These are phyloP conservation scores for Talaromyces proteolyticus DNA, from an alignment of 495 filamentous ascomycete species.

Conservation along the genomic window DNA sequence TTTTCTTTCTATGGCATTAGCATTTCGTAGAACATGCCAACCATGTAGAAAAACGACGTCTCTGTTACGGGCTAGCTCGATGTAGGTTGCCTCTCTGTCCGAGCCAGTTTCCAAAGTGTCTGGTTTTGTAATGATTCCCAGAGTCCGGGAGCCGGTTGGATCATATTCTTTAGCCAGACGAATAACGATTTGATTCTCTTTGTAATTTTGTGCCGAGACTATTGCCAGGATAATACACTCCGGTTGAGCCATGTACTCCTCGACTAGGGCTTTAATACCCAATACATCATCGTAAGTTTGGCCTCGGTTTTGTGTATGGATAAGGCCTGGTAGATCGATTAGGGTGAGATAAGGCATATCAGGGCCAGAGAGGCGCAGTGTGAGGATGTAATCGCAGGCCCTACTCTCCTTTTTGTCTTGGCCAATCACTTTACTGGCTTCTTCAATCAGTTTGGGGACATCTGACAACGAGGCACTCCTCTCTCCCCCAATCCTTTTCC, in stretches of 20 bases:
- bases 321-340: conserved; percentile 48
- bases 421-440: no score
- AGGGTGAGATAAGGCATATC: no score
- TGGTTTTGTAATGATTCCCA: conserved; percentile 48
- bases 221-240: conserved; percentile 48
- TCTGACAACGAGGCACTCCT: no score
- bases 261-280: conserved; percentile 38
- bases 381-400: no score
- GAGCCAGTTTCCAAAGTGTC: conserved; percentile 35
- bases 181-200: conserved; percentile 40
- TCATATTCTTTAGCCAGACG: conserved; percentile 37
- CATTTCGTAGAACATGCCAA: conserved; percentile 46
- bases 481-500: no score
- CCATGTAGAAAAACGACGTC: conserved; percentile 40
- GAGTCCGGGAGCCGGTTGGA: conserved; percentile 32
- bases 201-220: conserved; percentile 44
- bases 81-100: conserved; percentile 29
- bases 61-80: conserved; percentile 38
- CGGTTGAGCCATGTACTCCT: conserved; percentile 43
- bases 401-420: no score
- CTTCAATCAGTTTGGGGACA: no score
- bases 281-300: conserved; percentile 35
- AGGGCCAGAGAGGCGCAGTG: no score
- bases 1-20: conserved; percentile 29
- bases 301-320: conserved; percentile 22